Conservation (phyloP, 2,329 filamentous ascomycete genomes). For the Capronia coronata region DNA sequence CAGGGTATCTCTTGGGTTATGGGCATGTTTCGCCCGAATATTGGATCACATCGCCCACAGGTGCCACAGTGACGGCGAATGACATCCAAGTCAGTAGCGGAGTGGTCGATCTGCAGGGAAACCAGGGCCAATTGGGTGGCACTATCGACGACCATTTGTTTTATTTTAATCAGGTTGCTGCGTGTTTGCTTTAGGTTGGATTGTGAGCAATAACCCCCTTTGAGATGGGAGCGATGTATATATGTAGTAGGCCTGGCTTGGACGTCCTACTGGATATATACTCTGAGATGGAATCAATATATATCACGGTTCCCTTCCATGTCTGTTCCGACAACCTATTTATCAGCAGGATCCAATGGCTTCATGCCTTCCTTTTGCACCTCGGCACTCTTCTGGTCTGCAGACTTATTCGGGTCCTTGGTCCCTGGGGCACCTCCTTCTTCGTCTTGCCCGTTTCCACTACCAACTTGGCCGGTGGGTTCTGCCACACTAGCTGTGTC, state of each 20-base stretch:
- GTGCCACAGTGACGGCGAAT: conserved; percentile 30
- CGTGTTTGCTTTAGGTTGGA: conserved; percentile 13
- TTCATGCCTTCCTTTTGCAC: conserved; percentile 6
- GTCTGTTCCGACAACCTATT: no score
- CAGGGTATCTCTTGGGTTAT: conserved; percentile 32
- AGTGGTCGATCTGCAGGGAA: conserved; percentile 32
- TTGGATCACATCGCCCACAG: conserved; percentile 35
- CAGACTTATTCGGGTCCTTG: conserved; percentile 12
- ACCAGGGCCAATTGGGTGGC: conserved; percentile 30
- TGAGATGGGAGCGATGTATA: no score
- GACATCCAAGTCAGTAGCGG: conserved; percentile 34
- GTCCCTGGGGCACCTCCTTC: conserved; percentile 6
- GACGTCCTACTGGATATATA: no score
- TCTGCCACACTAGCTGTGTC: conserved; percentile 3
- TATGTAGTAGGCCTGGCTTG: no score
- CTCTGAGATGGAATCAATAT: no score
- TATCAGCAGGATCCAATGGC: conserved; percentile 4
- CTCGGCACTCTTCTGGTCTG: conserved; percentile 9
- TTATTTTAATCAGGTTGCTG: conserved; percentile 32
- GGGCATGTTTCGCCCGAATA: conserved; percentile 38
- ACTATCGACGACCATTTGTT: conserved; percentile 33
- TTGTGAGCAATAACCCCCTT: no score
- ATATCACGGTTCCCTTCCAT: no score
- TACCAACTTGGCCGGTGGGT: neutral
- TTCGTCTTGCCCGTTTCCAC: neutral